These are phyloP conservation scores for Aspergillus amoenus DNA, from an alignment of 2,329 filamentous ascomycete species.

Conservation along the genomic window DNA sequence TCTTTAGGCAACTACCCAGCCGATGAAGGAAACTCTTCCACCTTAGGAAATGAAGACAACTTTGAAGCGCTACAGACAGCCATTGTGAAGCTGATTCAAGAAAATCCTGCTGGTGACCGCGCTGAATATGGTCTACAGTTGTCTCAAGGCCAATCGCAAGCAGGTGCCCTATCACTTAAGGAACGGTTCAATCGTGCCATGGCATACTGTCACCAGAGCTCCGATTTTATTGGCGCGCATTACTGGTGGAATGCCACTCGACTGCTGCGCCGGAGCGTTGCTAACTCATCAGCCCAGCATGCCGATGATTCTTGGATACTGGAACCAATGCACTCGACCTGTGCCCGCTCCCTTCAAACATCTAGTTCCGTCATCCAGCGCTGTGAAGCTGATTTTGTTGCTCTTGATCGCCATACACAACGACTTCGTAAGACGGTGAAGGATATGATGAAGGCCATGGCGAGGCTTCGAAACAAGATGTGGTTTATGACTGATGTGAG, in stretches of 20 bases:
- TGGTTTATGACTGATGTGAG: conserved; percentile 96
- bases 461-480: conserved; percentile 88
- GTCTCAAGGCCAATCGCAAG: conserved; percentile 5
- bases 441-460: conserved; percentile 70
- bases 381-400: conserved; percentile 59
- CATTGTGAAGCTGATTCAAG: conserved; percentile 75
- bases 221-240: conserved; percentile 80
- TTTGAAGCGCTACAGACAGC: conserved; percentile 79
- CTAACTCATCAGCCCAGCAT: conserved; percentile 49
- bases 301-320: conserved; percentile 69
- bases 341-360: conserved; percentile 31
- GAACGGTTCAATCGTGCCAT: conserved; percentile 64
- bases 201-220: conserved; percentile 71
- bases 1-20: conserved; percentile 59
- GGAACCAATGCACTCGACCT: conserved; percentile 69
- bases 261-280: conserved; percentile 63
- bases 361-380: conserved; percentile 35
- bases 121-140: conserved; percentile 19
- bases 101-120: conserved; percentile 74
- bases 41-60: conserved; percentile 68
- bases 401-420: conserved; percentile 79
- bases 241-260: conserved; percentile 81
- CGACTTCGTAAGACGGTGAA: conserved; percentile 73
- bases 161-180: conserved; percentile 28
- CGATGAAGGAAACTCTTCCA: conserved; percentile 35